Evolutionary conservation across 495 filamentous ascomycete species (phyloP).

Genomic region (Thermochaetoides thermophila): DNA sequence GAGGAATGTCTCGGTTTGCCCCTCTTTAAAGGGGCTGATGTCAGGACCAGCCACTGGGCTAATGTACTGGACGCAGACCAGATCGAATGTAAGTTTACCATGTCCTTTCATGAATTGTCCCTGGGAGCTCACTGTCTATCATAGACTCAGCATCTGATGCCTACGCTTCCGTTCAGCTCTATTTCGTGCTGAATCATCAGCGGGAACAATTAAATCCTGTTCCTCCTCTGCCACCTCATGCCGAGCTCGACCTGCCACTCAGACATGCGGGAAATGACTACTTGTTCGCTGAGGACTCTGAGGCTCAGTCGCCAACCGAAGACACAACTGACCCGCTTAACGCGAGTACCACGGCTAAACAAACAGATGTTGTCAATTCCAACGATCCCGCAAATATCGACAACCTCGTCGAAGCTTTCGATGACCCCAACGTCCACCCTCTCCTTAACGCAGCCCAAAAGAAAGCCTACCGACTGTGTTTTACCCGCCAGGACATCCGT

Average conservation of each 20-base stretch:
- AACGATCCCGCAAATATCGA: no score
- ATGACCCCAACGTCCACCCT: no score
- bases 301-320: slow-evolving; percentile 19
- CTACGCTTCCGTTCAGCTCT: slow-evolving; percentile 66
- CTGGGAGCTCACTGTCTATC: no score
- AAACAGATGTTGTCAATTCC: no score
- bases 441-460: no score
- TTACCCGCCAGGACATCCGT: slow-evolving; percentile 9
- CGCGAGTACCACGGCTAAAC: no score
- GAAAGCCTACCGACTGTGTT: slow-evolving; percentile 17
- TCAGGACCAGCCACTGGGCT: slow-evolving; percentile 62
- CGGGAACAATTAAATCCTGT: slow-evolving; percentile 46
- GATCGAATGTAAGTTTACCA: slow-evolving; percentile 45
- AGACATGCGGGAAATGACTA: slow-evolving; percentile 26
- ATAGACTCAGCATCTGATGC: slow-evolving; percentile 72
- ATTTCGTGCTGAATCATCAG: slow-evolving; percentile 50
- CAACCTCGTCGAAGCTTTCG: no score
- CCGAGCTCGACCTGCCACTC: slow-evolving; percentile 51
- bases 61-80: slow-evolving; percentile 45
- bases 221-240: slow-evolving; percentile 53
- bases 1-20: slow-evolving; percentile 62
- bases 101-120: background rate
- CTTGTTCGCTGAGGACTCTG: no score
- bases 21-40: slow-evolving; percentile 51
- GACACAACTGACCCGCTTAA: no score